Evolutionary conservation across 2,329 filamentous ascomycete species (phyloP), one percentile per base, ranked within the genome.

Genomic region (Aureobasidium mangrovei): DNA sequence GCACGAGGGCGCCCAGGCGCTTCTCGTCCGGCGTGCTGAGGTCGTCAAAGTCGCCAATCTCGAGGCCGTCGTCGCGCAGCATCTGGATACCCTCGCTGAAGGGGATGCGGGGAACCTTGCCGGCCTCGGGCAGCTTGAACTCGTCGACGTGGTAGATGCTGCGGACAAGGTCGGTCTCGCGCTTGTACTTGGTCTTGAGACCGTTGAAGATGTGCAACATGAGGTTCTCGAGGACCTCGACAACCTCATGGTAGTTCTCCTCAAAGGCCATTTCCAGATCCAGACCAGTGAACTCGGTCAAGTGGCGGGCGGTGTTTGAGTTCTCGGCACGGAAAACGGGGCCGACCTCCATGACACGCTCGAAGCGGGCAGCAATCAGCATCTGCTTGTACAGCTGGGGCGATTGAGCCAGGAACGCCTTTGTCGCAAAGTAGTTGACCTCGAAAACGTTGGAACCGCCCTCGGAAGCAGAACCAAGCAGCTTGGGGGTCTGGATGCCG

Each of bases 401-500:
- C 4, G 82, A 86, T 68, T 91, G 87, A 4, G 88, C 88, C 24
- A 93, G 77, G 67, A 77, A 93, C 1, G 89, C 91, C 60, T 85
- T 81, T 65, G 85, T 82, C 61, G 86, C 88, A 69, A 97, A 97
- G 73, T 97, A 97, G 41, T 85, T 84, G 62, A 97, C 77, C 63
- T 85, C 79, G 70, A 98, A 97, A 39, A 97, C 91, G 67, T 91
- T 94, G 61, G 84, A 84, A 60, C 93, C 93, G 64, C 93, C 91
- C 73, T 98, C 93, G 3, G 89, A 93, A 4, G 93, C 87, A 10
- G 91, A 86, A 47, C 86, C 91, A 54, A 95, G 88, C 41, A 98
- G 77, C 69, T 90, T 91, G 7, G 93, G 90, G 2, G 91, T 87
- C 69, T 95, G 88, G 65, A 96, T 90, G 69, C 88, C 82, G 60